Base-by-base conservation (phyloP, 1,139 yeast genomes). In the Waltiozyma sp. region DNA sequence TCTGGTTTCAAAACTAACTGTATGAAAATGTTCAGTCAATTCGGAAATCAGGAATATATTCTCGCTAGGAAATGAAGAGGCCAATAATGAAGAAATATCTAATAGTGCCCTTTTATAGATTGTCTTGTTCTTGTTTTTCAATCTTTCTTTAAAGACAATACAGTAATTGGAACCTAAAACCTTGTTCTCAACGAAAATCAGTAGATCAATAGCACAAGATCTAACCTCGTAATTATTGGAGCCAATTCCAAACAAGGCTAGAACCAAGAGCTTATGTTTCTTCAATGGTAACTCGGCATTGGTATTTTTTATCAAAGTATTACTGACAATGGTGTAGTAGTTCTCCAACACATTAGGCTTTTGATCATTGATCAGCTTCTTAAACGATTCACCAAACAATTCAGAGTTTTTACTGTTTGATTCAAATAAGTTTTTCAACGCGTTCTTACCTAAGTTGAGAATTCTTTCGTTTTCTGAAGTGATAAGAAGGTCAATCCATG, bases 401-500 rank as follows among this genome's bases (percentile, higher is more conserved):
- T 73, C 78, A 0, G 65, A 61, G 44, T 77, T 73, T 16, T 72
- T 72, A 11, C 75, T 66, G 55, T 88, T 89, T 41, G 73, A 66
- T 9, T 64, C 65, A 18, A 91, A 66, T 39, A 91, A 65, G 53
- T 82, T 85, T 41, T 70, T 68, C 43, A 91, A 63, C 0, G 96
- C 96, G n/a, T 67, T 63, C 35, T 76, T 72, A 0, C 95, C 97
- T 33, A 83, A 61, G 3, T 68, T 75, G 44, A 75, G 77, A 34
- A 83, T 68, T 38, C 71, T 70, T 13, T 80, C 88, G 40, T 73
- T 72, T 6, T 72, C 71, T 0, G 85, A 72, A 23, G 69, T 67
- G 44, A 88, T 71, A 28, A 88, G 64, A 1, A 87, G 69, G 50
- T 81, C 81, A 33, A 88, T 73, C 97, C 97, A 91, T 24, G 72